phyloP scores from a whole-genome alignment of 1,284 basidiomycete genomes.

The Ceratobasidium sp. region DNA sequence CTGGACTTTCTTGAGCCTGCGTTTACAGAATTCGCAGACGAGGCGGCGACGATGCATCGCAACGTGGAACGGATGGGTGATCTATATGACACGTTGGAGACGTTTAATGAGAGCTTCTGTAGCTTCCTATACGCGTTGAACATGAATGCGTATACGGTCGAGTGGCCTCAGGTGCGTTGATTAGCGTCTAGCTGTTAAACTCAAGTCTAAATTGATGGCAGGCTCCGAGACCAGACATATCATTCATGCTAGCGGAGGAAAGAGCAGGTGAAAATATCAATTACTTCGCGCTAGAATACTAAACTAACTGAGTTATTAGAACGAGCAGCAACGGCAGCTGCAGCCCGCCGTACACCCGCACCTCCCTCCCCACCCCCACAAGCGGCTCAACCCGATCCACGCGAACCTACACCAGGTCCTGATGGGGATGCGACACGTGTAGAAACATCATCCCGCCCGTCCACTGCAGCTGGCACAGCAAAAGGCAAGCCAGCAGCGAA shows the following conservation, averaged over 20 bases:
- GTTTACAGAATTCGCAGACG: conserved; percentile 86
- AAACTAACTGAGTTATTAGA: conserved; percentile 55
- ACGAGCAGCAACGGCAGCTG: conserved; percentile 55
- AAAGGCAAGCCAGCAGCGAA: conserved; percentile 56
- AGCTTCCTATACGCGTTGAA: conserved; percentile 92
- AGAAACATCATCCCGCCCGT: conserved; percentile 45
- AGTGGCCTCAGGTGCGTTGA: conserved; percentile 82
- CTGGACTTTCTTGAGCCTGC: conserved; percentile 88
- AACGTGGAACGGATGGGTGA: conserved; percentile 78
- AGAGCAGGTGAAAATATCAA: conserved; percentile 75
- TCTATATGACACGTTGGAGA: conserved; percentile 79
- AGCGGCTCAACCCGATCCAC: conserved; percentile 7
- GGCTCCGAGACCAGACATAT: conserved; percentile 59
- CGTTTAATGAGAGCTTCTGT: conserved; percentile 93
- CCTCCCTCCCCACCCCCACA: conserved; percentile 36
- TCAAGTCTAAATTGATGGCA: neutral
- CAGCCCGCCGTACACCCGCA: conserved; percentile 46
- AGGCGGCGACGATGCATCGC: conserved; percentile 79
- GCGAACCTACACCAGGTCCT: conserved; percentile 20
- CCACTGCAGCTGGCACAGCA: conserved; percentile 48
- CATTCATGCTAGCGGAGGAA: conserved; percentile 66
- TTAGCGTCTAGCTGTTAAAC: neutral
- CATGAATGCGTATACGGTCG: conserved; percentile 93
- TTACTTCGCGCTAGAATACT: no score
- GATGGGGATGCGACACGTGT: conserved; percentile 1